A percentile compares a stretch with the other conserved stretches of the same genome.
phyloP scores from a whole-genome alignment of 2,329 filamentous ascomycete genomes.

The Purpureocillium lavendulum region DNA sequence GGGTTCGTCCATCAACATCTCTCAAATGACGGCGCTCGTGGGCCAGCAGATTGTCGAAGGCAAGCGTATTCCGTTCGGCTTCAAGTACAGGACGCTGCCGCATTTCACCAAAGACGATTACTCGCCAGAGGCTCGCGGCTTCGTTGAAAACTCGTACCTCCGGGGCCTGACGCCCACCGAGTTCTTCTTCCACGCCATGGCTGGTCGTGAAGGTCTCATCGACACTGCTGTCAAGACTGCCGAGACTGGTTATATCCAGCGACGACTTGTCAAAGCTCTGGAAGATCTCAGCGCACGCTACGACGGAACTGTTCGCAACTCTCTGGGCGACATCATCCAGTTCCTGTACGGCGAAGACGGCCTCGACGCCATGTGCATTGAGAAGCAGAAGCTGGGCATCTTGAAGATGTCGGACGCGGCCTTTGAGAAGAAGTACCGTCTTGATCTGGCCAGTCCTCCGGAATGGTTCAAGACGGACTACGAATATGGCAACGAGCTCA shows the following conservation, averaged over 20 bases:
- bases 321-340: constrained; percentile 89
- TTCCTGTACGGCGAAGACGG: constrained; percentile 98
- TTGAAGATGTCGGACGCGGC: constrained; percentile 70
- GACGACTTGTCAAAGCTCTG: constrained; percentile 93
- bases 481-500: constrained; percentile 79
- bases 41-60: constrained; percentile 98
- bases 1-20: constrained; percentile 98
- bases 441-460: constrained; percentile 56
- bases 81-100: constrained; percentile 94
- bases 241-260: constrained; percentile 98
- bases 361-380: constrained; percentile 85
- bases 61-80: constrained; percentile 97
- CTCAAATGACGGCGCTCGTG: constrained; percentile 97
- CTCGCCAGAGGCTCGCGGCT: constrained; percentile 91
- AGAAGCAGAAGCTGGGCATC: constrained; percentile 83
- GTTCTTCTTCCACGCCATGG: constrained; percentile 99
- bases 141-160: constrained; percentile 97
- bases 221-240: constrained; percentile 99
- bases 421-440: constrained; percentile 73
- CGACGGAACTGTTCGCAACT: constrained; percentile 95
- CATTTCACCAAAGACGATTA: constrained; percentile 99
- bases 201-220: constrained; percentile 98
- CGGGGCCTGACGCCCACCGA: constrained; percentile 91
- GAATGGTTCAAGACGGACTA: constrained; percentile 53
- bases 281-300: constrained; percentile 98